These are phyloP conservation scores for Pseudogymnoascus sp. DNA, from an alignment of 2,329 filamentous ascomycete species.

Conservation along the genomic window DNA sequence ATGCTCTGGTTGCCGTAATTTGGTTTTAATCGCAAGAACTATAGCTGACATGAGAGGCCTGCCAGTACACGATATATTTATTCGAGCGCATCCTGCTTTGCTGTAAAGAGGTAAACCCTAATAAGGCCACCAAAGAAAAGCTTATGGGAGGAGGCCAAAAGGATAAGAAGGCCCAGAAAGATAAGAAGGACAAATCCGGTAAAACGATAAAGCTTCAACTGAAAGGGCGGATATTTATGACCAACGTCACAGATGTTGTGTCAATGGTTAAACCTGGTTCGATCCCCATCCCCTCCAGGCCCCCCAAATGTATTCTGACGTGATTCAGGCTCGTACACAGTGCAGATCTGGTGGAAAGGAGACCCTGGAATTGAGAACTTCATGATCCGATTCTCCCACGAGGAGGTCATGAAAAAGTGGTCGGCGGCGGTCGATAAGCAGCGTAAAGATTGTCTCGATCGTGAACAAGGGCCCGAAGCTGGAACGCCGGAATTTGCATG, in stretches of 20 bases:
- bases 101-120: constrained; percentile 87
- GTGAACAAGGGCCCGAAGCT: constrained; percentile 39
- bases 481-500: constrained; percentile 67
- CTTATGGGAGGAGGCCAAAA: constrained; percentile 52
- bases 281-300: constrained; percentile 8
- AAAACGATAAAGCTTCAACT: constrained; percentile 80
- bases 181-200: constrained; percentile 56
- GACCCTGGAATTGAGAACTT: constrained; percentile 95
- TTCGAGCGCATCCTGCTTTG: constrained; percentile 94
- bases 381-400: constrained; percentile 84
- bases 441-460: constrained; percentile 53
- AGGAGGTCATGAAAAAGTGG: constrained; percentile 93
- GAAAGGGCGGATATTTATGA: constrained; percentile 98
- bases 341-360: constrained; percentile 98
- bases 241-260: constrained; percentile 93
- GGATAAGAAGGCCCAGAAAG: constrained; percentile 73
- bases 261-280: constrained; percentile 80
- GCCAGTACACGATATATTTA: constrained; percentile 90
- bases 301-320: constrained; percentile 24
- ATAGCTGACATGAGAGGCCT: constrained; percentile 23
- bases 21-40: constrained; percentile 2
- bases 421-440: constrained; percentile 70
- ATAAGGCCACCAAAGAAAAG: constrained; percentile 69
- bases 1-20: background rate
- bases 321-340: constrained; percentile 71